These are phyloP conservation scores for Rhizophora mangle DNA, from an alignment of 345 rosid species.

Conservation along the genomic window DNA sequence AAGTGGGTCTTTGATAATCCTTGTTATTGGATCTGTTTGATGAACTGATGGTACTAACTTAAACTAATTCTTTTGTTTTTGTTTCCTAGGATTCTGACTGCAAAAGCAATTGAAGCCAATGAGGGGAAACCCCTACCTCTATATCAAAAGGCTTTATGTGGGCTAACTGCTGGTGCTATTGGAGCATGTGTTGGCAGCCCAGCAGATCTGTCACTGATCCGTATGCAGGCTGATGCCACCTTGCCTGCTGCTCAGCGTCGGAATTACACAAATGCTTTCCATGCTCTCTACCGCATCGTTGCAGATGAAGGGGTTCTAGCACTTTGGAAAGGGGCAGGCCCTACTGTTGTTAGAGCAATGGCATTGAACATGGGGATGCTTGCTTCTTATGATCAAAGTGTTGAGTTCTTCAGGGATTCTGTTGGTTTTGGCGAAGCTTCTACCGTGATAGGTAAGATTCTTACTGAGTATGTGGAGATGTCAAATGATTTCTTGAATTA, in stretches of 20 bases:
- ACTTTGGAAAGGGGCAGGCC: conserved; percentile 99
- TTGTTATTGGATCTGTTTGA: not conserved
- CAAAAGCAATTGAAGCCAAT: conserved; percentile 80
- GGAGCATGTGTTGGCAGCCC: conserved; percentile 92
- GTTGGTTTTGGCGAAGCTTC: conserved; percentile 71
- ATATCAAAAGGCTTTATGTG: conserved; percentile 95
- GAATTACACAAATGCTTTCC: conserved; percentile 86
- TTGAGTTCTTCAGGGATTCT: conserved; percentile 78
- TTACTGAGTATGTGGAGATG: not conserved
- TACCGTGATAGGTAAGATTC: conserved; percentile 52
- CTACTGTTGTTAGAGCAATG: conserved; percentile 99
- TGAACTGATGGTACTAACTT: not conserved
- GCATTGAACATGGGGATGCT: conserved; percentile 99
- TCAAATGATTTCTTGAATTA: not conserved
- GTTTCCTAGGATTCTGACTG: conserved; percentile 66
- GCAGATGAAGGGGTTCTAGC: conserved; percentile 92
- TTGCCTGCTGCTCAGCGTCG: conserved; percentile 91
- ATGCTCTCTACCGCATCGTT: conserved; percentile 78
- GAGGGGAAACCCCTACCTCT: conserved; percentile 97
- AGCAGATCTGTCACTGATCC: conserved; percentile 94
- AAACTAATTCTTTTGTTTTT: conserved; percentile 6
- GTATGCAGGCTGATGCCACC: conserved; percentile 99
- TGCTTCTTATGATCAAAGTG: conserved; percentile 97
- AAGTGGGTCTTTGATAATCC: conserved; percentile 45
- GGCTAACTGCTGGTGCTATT: conserved; percentile 97